A percentile compares a stretch with the other conserved stretches of the same genome.
These are phyloP conservation scores for Lipomyces japonicus DNA, from an alignment of 805 yeast genomes.

Conservation along the genomic window DNA sequence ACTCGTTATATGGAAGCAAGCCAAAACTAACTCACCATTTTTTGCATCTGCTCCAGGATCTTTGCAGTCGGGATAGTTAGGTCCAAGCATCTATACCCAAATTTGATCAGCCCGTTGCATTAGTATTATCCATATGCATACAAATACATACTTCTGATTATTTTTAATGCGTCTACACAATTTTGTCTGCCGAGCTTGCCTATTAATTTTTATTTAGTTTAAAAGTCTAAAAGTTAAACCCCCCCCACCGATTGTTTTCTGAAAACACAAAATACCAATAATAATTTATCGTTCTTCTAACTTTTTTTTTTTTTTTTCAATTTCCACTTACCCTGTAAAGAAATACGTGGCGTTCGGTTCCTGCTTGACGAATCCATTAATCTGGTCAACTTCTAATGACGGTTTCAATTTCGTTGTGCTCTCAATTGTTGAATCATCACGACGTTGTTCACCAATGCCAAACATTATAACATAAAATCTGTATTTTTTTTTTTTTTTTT, in stretches of 20 bases:
- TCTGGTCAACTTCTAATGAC: too few relatives aligned
- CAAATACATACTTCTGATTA: slow-evolving; percentile 9
- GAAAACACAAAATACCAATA: too few relatives aligned
- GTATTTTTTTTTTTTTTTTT: too few relatives aligned
- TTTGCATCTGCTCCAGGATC: slow-evolving; percentile 24
- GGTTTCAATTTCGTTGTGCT: too few relatives aligned
- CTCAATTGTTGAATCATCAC: too few relatives aligned
- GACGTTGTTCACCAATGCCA: too few relatives aligned
- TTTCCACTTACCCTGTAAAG: slow-evolving; percentile 12
- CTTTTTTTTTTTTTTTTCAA: too few relatives aligned
- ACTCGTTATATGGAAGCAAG: not conserved
- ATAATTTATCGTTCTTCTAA: too few relatives aligned
- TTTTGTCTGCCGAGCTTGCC: slow-evolving; percentile 10
- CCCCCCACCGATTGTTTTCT: not conserved
- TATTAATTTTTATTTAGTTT: not conserved
- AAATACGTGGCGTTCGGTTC: slow-evolving; percentile 7
- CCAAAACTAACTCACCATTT: slow-evolving; percentile 2
- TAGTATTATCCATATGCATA: not conserved
- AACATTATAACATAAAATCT: too few relatives aligned
- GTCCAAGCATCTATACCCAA: slow-evolving; percentile 7
- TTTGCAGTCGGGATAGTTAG: slow-evolving; percentile 16
- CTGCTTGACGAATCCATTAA: slow-evolving; percentile 8
- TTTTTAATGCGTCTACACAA: slow-evolving; percentile 9
- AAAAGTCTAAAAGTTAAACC: not conserved
- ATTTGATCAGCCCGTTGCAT: not conserved